Evolutionary conservation across 1,139 yeast species (phyloP).

Genomic region (Geotrichum siamense): DNA sequence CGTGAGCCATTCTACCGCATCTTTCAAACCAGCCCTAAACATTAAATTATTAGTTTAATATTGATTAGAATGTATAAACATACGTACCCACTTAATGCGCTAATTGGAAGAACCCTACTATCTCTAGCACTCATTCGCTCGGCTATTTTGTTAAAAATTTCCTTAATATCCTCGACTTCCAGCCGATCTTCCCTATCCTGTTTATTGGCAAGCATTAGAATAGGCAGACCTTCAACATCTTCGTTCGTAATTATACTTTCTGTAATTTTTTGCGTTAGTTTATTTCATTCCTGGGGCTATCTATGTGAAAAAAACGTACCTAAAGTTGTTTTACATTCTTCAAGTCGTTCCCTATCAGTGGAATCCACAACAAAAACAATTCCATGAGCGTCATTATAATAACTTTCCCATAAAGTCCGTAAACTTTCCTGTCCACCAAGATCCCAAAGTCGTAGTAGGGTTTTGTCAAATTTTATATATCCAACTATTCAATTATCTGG

Average conservation of each 20-base stretch:
- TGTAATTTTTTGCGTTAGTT: background rate
- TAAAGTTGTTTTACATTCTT: conserved; percentile 72
- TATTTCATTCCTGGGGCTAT: too few relatives aligned
- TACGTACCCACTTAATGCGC: conserved; percentile 60
- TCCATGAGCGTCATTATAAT: conserved; percentile 81
- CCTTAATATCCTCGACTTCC: conserved; percentile 70
- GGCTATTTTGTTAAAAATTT: conserved; percentile 73
- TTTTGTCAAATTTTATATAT: conserved; percentile 45
- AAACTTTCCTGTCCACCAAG: conserved; percentile 87
- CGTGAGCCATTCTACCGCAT: conserved; percentile 84
- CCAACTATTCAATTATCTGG: conserved; percentile 35
- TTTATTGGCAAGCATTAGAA: conserved; percentile 90
- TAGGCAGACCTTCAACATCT: conserved; percentile 68
- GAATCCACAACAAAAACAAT: conserved; percentile 90
- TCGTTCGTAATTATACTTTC: conserved; percentile 45
- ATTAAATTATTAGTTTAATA: background rate
- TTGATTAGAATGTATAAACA: too few relatives aligned
- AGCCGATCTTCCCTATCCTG: conserved; percentile 83
- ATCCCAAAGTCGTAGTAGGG: conserved; percentile 82
- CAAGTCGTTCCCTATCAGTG: conserved; percentile 71
- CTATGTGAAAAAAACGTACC: conserved; percentile 9
- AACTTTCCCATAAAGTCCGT: conserved; percentile 79
- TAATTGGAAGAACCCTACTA: conserved; percentile 78
- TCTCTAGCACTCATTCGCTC: conserved; percentile 84
- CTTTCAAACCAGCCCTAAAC: conserved; percentile 64